Conservation (phyloP, 129 eudicot species). For the Helianthus annuus region DNA sequence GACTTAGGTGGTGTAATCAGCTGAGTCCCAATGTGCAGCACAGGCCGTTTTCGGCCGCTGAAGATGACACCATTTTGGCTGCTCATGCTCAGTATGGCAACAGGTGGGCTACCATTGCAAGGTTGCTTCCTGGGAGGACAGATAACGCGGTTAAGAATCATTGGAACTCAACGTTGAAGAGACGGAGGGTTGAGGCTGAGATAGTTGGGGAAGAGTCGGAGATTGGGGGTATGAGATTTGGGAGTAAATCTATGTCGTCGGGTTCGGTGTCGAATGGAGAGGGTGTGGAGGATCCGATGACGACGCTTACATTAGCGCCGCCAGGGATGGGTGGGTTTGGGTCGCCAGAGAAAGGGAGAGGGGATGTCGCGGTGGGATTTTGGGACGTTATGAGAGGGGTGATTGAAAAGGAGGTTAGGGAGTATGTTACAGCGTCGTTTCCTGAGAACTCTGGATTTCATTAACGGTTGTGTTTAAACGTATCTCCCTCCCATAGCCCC, state of each 20-base stretch:
- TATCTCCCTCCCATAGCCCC: no score
- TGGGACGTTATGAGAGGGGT: conserved; percentile 71
- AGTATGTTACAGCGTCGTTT: conserved; percentile 64
- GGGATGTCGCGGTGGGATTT: conserved; percentile 39
- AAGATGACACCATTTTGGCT: conserved; percentile 58
- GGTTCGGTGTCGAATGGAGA: conserved; percentile 20
- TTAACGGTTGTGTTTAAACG: conserved; percentile 10
- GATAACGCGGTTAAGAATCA: conserved; percentile 90
- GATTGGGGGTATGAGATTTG: conserved; percentile 12
- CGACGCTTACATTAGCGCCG: conserved; percentile 58
- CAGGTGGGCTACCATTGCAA: conserved; percentile 83
- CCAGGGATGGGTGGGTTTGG: conserved; percentile 57
- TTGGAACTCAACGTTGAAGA: conserved; percentile 71
- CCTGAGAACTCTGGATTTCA: conserved; percentile 43
- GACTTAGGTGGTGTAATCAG: conserved; percentile 93
- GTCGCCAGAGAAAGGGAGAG: conserved; percentile 35
- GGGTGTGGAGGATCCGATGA: conserved; percentile 51
- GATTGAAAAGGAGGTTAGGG: conserved; percentile 70
- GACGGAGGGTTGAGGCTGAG: conserved; percentile 22
- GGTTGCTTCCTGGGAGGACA: conserved; percentile 71
- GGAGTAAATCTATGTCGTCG: conserved; percentile 13
- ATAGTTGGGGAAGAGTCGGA: background rate
- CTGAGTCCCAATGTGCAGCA: conserved; percentile 74
- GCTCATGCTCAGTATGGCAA: conserved; percentile 75
- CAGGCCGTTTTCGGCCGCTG: conserved; percentile 65